Evolutionary conservation across 805 yeast species (phyloP), one percentile per base, ranked within the genome.

Genomic region (Saturnispora saitoi): DNA sequence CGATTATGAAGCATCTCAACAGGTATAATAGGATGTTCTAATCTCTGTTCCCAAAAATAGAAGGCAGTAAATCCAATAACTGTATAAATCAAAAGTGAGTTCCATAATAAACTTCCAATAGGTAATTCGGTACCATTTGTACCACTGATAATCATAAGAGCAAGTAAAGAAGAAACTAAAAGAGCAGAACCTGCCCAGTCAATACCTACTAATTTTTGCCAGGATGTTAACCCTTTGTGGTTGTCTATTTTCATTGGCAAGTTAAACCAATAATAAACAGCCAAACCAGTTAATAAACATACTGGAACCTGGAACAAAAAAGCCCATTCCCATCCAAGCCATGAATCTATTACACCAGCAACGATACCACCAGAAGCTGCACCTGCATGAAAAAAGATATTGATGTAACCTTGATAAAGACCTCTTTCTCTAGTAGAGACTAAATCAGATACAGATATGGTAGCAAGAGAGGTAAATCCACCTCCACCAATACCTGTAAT

Each of bases 401-500:
- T 88, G 32, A 84, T 84, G 45, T 85, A 62, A 0, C 96, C 96
- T 61, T 89, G 96, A 63, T 78, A 86, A 29, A 86, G 63, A 1
- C 95, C 95, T 50, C 96, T 71, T 38, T 82, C 78, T 48, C 93
- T 72, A 52, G 84, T 72, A 2, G 93, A 81, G 26, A 89, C 81
- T 42, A 86, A 69, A 63, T 88, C 96, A 26, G 86, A 78, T 56
- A 83, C 75, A 2, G 89, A 74, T 49, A 88, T 83, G 6, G 95
- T 81, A 15, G 86, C 76, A 55, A 87, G 68, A 0, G 90, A 74
- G 45, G 82, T 78, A 58, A 88, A 76, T 1, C 96, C 96, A 5
- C 95, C 93, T 10, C 93, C 95, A 22, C 96, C 96, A 48, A 85
- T 75, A 17, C 96, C 96, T 24, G 95, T 81, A 45, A 88, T 70